Base-by-base conservation (phyloP, 2,329 filamentous ascomycete species). In the Phaeophleospora eucalypticola region DNA sequence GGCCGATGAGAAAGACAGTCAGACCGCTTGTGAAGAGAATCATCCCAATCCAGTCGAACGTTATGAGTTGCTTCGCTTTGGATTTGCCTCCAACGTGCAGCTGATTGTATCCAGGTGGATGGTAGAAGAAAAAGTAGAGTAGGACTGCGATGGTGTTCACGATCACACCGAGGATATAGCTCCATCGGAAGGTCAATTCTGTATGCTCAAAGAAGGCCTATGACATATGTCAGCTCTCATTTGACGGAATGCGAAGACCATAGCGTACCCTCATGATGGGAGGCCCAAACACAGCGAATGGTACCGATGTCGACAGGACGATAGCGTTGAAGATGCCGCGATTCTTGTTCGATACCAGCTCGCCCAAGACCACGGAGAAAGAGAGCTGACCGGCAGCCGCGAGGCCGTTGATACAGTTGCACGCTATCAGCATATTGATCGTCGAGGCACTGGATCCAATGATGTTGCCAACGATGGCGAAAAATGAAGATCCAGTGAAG, bases 101-200 rank as follows among this genome's bases (percentile, higher is more conserved):
- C n/a, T 36, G 43, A n/a, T 38, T 33, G 38, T 49, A 53, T 16
- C 33, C 35, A 16, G 54, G 54, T 16, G 54, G 54, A 29, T 45
- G 48, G 36, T 57, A 57, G 39, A 55, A 56, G 43, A 55, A 33
- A 20, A 40, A 38, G 32, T 52, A 56, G 1, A 57, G 40, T 8
- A 46, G n/a, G 9, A 55, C 40, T 4, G 53, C 48, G 32, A 57
- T 36, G 16, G 48, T 40, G 36, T 54, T 52, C 33, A 52, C 46
- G 29, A 51, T 46, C 7, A 52, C 24, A 4, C 48, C 45, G 4
- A 51, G 39, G 15, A 56, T 51, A n/a, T 50, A 53, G 32, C 43
- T 36, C 44, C 41, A 54, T n/a, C 53, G 42, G 27, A 49, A 56
- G 3, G 51, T 49, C 16, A 48, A 18, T 7, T 41, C 29, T 2